Base-by-base conservation (phyloP, 2,329 filamentous ascomycete genomes). In the Fusarium fracticaudum region DNA sequence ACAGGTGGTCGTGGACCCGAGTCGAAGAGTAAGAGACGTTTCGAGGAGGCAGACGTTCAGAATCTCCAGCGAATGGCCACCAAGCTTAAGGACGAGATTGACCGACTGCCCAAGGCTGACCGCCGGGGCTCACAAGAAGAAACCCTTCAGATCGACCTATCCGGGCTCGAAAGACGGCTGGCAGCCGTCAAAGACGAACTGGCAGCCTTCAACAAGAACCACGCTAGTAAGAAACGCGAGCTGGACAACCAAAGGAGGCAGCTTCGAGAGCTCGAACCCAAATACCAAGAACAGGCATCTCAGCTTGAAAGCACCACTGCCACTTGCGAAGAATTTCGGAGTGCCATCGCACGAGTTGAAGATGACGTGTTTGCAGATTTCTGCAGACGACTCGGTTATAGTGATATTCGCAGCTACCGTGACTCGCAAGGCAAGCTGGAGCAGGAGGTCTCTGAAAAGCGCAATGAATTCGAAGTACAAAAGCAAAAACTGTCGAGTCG, bases 341-440 rank as follows among this genome's bases (percentile, higher is more conserved):
- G 84, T 55, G 90, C 93, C 4, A 93, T 98, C 69, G 90, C 92
- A 48, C 88, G 90, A 62, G 93, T 98, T 24, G 95, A 98, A 80
- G 96, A 99, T 80, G 89, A 95, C 76, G 88, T 99, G 37, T 99
- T 98, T 82, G 87, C 88, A 29, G 87, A 87, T 45, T 99, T 99
- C 84, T 99, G 96, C 84, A 89, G 91, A 77, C 91, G 93, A 63
- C 90, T 98, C 26, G 94, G 95, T 2, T 98, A 98, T 81, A 88
- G 90, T 66, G 92, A 97, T 78, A 97, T 99, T 73, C 93, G 96
- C 67, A 93, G 94, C 66, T 99, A 98, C 79, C 95, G 98, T 81
- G 93, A 93, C 33, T 95, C 97, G 76, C 96, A 98, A 83, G 96
- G 96, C 55, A 95, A 93, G 47, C 86, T 97, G 55, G 95, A 98